Conservation (phyloP, 106 monocot genomes). For the Dendrobium catenatum region DNA sequence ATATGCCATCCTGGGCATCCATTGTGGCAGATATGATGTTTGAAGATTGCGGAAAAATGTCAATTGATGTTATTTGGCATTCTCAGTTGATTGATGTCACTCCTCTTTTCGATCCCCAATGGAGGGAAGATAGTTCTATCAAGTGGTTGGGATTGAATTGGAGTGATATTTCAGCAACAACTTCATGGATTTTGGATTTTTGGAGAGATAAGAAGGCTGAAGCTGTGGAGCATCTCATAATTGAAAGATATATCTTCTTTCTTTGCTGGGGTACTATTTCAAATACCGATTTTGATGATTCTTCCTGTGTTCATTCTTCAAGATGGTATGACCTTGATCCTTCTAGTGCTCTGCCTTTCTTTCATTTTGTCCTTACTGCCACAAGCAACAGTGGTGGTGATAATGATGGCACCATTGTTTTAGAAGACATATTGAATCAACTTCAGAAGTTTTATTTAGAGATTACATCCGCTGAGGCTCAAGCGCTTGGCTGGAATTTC, state of each 20-base stretch:
- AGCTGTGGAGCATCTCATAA: constrained; percentile 52
- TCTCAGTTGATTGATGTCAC: constrained; percentile 72
- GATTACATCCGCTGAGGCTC: constrained; percentile 3
- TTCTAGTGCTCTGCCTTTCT: constrained; percentile 27
- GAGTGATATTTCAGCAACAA: constrained; percentile 26
- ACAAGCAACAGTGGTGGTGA: constrained; percentile 10
- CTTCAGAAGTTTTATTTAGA: constrained; percentile 37
- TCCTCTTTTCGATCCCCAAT: constrained; percentile 16
- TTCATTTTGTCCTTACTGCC: constrained; percentile 41
- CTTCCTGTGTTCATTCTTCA: constrained; percentile 5
- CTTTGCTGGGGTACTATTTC: constrained; percentile 72
- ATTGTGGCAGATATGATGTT: constrained; percentile 30
- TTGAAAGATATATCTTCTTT: constrained; percentile 83
- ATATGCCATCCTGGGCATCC: constrained; percentile 49
- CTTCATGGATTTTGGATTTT: constrained; percentile 53
- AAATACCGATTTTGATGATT: constrained; percentile 14
- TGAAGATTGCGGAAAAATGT: constrained; percentile 24
- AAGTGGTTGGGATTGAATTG: constrained; percentile 42
- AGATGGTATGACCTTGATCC: constrained; percentile 20
- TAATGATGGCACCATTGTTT: constrained; percentile 17
- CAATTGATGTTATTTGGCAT: constrained; percentile 35
- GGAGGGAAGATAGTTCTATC: constrained; percentile 22
- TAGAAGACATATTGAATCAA: constrained; percentile 25
- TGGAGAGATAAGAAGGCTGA: constrained; percentile 76
- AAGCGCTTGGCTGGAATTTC: constrained; percentile 55